Evolutionary conservation across 495 filamentous ascomycete genomes (phyloP), one percentile per base, ranked within the genome.

Genomic region (Sabuloglossum arenarium): DNA sequence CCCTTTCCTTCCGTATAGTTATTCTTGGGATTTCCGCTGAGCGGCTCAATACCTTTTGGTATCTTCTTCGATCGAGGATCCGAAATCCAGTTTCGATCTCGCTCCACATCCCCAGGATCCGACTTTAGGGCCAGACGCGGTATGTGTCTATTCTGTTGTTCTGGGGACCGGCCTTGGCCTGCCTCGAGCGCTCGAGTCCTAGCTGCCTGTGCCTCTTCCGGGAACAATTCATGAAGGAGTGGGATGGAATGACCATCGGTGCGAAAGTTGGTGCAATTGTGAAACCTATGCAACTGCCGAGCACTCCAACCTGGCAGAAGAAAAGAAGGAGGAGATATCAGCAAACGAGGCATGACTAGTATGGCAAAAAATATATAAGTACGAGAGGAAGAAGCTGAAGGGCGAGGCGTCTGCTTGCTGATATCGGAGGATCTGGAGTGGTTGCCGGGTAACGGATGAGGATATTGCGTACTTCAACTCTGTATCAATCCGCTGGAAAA

Each of bases 201-300:
- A 27, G 16, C 25, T 8, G 47, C 47, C 47, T 51, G 23, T 30
- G 64, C 65, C 43, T 75, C 68, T 58, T 75, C 75, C 6, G 79
- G 78, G 57, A 82, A 80, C 0, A 82, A 69, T 60, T 76, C 70
- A 32, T 77, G 74, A 51, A 79, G 70, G n/a, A 80, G 68, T 8
- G 77, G 73, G 3, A 25, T 56, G 1, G 53, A 14, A 27, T 51
- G 1, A 24, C 24, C 25, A 27, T 6, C n/a, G 3, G 14, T 28
- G 42, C 6, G 11, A 23, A 32, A 12, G 31, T 28, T 32, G 43
- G 42, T 53, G 43, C 21, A 1, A 27, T 23, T 45, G 32, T 29
- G 47, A 30, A 39, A 53, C 54, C 50, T 49, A 19, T 56, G 62
- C 28, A 58, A 46, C 55, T 61, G 62, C 27, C 31, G 32, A 16